Base-by-base conservation (phyloP, 164 flowering plant genomes). In the Euptelea pleiosperma region DNA sequence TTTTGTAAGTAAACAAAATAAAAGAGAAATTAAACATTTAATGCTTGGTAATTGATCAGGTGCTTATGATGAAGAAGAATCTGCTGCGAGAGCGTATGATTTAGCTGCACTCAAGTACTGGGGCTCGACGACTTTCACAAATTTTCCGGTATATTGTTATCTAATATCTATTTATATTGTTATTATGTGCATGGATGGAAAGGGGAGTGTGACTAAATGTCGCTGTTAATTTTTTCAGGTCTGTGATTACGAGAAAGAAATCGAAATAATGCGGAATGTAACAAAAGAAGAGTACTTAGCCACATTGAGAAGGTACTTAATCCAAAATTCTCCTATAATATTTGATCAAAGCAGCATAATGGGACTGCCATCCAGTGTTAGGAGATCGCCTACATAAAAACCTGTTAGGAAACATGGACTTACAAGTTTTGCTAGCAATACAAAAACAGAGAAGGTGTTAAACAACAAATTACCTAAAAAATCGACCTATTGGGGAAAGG, bases 31-130 rank as follows among this genome's bases (percentile, higher is more conserved):
- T 46, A 37, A 18, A 40, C 7, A 8, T 40, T 33, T 39, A 37
- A 30, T 29, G 4, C 1, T 16, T 39, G 24, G 5, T 41, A 24
- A 19, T 43, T 60, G 19, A 59, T 42, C 72, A 83, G 89, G 89
- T 8, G 89, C 80, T 44, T 83, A 81, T 57, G 84, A 79, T 60
- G 80, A 74, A 61, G 89, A 83, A 73, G 89, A 79, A 74, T 65
- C 82, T 22, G 89, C 89, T 15, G 89, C 89, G 2, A 77, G 85
- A 67, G 85, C 82, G 6, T 83, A 83, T 30, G 85, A 83, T 62
- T 67, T 83, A 63, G 84, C 85, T 35, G 89, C 85, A 15, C 74
- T 83, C 22, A 83, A 80, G 60, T 83, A 83, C 60, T 83, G 85
- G 85, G 89, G 89, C 18, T 25, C 75, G 4, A 59, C 79, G 6